phyloP scores from a whole-genome alignment of 257 asterid genomes.

The Petunia axillaris region DNA sequence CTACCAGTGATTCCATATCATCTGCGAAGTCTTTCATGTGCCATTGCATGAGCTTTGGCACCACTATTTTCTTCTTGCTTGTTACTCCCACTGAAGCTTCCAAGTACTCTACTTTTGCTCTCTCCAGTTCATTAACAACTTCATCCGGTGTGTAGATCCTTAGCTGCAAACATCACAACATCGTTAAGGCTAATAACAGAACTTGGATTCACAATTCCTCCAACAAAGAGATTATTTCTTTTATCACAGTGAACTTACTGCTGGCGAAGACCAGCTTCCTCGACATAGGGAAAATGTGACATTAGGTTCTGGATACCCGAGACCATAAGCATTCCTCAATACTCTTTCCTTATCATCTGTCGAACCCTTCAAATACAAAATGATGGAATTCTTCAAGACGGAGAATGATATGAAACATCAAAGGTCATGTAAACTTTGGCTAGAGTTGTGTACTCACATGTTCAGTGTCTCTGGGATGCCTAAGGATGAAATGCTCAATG shows the following conservation, averaged over 20 bases:
- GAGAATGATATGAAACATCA: not conserved
- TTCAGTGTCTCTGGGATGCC: constrained; percentile 70
- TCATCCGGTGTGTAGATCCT: constrained; percentile 70
- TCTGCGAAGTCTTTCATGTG: constrained; percentile 93
- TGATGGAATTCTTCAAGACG: constrained; percentile 18
- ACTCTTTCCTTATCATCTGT: constrained; percentile 70
- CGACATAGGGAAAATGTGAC: constrained; percentile 86
- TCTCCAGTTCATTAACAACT: constrained; percentile 79
- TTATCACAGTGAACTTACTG: constrained; percentile 53
- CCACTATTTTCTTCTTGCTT: constrained; percentile 66
- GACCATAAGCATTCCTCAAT: constrained; percentile 77
- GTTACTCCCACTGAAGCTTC: constrained; percentile 87
- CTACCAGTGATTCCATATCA: constrained; percentile 80
- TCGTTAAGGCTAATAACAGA: not conserved
- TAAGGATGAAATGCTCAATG: constrained; percentile 81
- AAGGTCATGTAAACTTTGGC: not conserved
- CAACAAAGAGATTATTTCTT: not conserved
- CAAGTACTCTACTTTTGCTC: constrained; percentile 84
- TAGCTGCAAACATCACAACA: constrained; percentile 47
- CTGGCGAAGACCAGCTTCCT: constrained; percentile 98
- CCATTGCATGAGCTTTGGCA: constrained; percentile 83
- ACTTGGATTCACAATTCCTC: not conserved
- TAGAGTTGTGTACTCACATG: constrained; percentile 50
- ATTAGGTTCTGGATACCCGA: constrained; percentile 92
- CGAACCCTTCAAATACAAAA: constrained; percentile 46